Percentiles rank a stretch among this genome's conserved stretches.
Conservation (phyloP, 768 basidiomycete genomes). For the Lactifluus echinatus region DNA sequence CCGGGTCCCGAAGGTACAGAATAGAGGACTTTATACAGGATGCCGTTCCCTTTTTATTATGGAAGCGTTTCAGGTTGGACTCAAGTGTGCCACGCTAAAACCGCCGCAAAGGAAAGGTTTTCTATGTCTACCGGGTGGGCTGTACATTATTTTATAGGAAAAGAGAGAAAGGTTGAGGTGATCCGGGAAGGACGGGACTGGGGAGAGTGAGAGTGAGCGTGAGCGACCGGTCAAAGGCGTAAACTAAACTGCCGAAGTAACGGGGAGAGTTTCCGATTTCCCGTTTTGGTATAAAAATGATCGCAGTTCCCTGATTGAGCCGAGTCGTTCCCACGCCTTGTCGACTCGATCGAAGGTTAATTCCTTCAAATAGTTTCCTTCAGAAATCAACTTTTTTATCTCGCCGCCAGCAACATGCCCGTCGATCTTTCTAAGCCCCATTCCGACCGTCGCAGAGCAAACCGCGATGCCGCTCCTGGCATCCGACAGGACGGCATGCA, state of each 20-base stretch:
- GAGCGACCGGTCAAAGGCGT: not conserved
- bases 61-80: not conserved
- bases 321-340: not conserved
- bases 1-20: not conserved
- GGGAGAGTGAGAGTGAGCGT: not conserved
- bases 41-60: too few relatives aligned
- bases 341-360: conserved; percentile 2
- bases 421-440: conserved; percentile 45
- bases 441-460: conserved; percentile 33
- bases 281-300: not conserved
- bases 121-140: not conserved
- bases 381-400: not conserved
- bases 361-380: conserved; percentile 9
- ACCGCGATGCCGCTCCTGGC: conserved; percentile 43
- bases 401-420: conserved; percentile 36
- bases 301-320: not conserved
- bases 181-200: conserved; percentile 3
- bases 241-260: not conserved
- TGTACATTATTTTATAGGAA: too few relatives aligned
- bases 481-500: conserved; percentile 44
- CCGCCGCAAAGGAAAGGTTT: not conserved
- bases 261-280: not conserved
- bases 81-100: not conserved
- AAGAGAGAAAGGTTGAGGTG: not conserved
- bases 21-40: too few relatives aligned